These are phyloP conservation scores for Alternaria alternata DNA, from an alignment of 2,329 filamentous ascomycete genomes.

Conservation along the genomic window DNA sequence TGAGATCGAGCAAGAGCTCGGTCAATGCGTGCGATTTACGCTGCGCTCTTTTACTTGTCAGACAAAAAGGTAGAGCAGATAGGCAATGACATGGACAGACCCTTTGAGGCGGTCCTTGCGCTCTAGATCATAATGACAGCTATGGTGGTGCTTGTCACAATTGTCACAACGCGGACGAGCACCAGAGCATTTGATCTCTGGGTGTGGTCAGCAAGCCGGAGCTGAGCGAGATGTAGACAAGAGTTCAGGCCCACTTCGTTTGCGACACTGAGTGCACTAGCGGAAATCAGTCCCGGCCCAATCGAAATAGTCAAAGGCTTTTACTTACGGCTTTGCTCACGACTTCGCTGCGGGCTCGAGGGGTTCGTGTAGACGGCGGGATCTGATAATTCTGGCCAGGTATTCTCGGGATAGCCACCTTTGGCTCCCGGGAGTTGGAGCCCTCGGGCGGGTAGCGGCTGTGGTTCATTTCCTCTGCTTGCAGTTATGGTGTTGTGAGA, in stretches of 20 bases:
- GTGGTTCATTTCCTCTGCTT: no score
- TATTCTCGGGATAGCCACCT: conserved; percentile 18
- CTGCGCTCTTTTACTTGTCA: conserved; percentile 13
- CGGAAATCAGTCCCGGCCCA: conserved; percentile 5
- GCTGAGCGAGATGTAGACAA: not conserved
- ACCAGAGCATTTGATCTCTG: conserved; percentile 48
- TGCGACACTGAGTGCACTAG: conserved; percentile 30
- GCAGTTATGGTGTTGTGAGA: not conserved
- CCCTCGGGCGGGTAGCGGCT: conserved; percentile 2
- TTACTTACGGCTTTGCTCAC: conserved; percentile 27
- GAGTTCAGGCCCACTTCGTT: conserved; percentile 22
- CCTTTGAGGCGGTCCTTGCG: conserved; percentile 45
- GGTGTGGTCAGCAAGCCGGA: conserved; percentile 6
- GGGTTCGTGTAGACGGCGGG: not conserved
- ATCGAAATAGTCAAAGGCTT: not conserved
- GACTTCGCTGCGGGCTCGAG: conserved; percentile 12
- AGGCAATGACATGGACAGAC: conserved; percentile 20
- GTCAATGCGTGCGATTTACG: conserved; percentile 26
- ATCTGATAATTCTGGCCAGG: conserved; percentile 4
- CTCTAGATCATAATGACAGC: conserved; percentile 44
- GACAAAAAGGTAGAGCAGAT: not conserved
- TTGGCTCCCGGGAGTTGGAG: conserved; percentile 2
- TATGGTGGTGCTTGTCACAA: conserved; percentile 35
- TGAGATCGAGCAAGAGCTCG: conserved; percentile 27
- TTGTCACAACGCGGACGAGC: conserved; percentile 41